These are phyloP conservation scores for Hyphopichia buzzinii DNA, from an alignment of 1,139 yeast species.

Conservation along the genomic window DNA sequence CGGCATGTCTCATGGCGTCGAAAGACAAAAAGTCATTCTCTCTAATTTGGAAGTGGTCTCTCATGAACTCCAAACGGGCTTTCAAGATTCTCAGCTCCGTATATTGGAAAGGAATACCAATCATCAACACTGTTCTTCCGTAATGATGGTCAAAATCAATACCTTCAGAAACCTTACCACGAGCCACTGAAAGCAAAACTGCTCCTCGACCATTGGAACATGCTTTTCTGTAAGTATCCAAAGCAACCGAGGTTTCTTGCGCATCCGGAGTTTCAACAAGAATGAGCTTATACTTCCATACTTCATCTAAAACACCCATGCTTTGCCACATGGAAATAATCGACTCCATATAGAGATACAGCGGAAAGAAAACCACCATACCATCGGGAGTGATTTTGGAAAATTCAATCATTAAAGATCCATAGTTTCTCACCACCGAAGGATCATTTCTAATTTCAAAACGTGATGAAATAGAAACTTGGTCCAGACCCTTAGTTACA, in stretches of 20 bases:
- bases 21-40: slow-evolving; percentile 94
- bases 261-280: slow-evolving; percentile 99
- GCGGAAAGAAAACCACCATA: slow-evolving; percentile 95
- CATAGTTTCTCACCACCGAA: slow-evolving; percentile 94
- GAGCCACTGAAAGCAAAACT: slow-evolving; percentile 90
- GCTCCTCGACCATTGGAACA: slow-evolving; percentile 99
- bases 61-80: slow-evolving; percentile 87
- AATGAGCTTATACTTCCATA: slow-evolving; percentile 94
- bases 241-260: slow-evolving; percentile 92
- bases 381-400: slow-evolving; percentile 98
- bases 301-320: slow-evolving; percentile 97
- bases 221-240: slow-evolving; percentile 94
- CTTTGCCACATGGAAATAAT: slow-evolving; percentile 98
- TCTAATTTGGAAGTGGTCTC: slow-evolving; percentile 88
- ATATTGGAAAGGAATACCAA: slow-evolving; percentile 98
- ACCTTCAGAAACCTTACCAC: slow-evolving; percentile 98
- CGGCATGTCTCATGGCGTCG: slow-evolving; percentile 99
- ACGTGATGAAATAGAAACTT: slow-evolving; percentile 92
- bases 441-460: slow-evolving; percentile 98
- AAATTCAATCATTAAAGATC: slow-evolving; percentile 86
- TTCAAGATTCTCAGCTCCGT: slow-evolving; percentile 94
- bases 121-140: slow-evolving; percentile 96
- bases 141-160: slow-evolving; percentile 98
- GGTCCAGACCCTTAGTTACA: slow-evolving; percentile 96
- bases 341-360: slow-evolving; percentile 95